Evolutionary conservation across 495 filamentous ascomycete genomes (phyloP).

Genomic region (Achaetomiella virescens): DNA sequence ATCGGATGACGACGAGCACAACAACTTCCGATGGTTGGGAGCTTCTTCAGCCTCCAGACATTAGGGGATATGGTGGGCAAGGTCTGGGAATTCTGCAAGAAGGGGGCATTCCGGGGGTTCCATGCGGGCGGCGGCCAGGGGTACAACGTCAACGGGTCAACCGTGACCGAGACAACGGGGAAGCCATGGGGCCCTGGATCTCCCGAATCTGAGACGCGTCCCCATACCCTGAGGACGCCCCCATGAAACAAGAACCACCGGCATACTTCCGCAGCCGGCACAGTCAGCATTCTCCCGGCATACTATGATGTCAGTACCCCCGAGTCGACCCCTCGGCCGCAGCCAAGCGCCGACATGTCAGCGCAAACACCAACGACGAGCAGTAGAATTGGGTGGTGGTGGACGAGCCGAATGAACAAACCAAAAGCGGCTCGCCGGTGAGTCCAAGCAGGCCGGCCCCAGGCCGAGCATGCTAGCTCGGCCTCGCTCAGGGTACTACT

Average conservation of each 20-base stretch:
- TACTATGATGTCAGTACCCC: slow-evolving; percentile 31
- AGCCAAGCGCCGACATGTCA: slow-evolving; percentile 48
- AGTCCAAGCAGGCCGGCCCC: slow-evolving; percentile 9
- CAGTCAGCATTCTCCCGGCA: slow-evolving; percentile 19
- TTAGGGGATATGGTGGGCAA: slow-evolving; percentile 61
- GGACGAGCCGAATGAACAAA: slow-evolving; percentile 29
- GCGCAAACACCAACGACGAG: slow-evolving; percentile 43
- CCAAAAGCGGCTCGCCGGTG: slow-evolving; percentile 16
- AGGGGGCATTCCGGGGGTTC: slow-evolving; percentile 71
- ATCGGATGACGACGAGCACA: background rate
- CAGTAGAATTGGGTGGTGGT: slow-evolving; percentile 73
- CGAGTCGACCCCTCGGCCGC: slow-evolving; percentile 40
- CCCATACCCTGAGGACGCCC: slow-evolving; percentile 18
- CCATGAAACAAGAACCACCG: slow-evolving; percentile 4
- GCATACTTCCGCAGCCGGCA: slow-evolving; percentile 12
- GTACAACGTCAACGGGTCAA: slow-evolving; percentile 43
- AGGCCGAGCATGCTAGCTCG: slow-evolving; percentile 8
- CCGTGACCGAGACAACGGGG: slow-evolving; percentile 19
- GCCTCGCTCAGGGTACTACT: slow-evolving; percentile 17
- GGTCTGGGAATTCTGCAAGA: slow-evolving; percentile 75
- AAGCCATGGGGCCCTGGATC: slow-evolving; percentile 27
- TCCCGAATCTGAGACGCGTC: slow-evolving; percentile 26
- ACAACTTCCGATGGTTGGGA: slow-evolving; percentile 36
- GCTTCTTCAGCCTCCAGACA: slow-evolving; percentile 36
- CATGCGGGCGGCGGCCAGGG: slow-evolving; percentile 74